Conservation (phyloP, 352 stramenopile genomes). For the Pythium brachiatum region DNA sequence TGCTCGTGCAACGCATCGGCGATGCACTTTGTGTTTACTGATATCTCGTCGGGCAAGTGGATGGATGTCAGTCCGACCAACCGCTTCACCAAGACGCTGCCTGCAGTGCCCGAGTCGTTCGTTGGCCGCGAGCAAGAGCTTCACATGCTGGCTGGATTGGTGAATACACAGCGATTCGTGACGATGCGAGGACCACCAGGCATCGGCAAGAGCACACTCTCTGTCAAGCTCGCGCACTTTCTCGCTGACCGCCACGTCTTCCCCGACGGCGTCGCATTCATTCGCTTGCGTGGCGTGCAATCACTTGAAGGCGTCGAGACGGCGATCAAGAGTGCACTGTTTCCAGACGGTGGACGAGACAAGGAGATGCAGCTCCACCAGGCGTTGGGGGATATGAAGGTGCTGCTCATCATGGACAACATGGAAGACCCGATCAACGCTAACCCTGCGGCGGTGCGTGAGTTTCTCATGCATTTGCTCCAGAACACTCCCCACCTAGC, state of each 20-base stretch:
- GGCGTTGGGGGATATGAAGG: slow-evolving; percentile 47
- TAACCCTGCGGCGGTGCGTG: slow-evolving; percentile 46
- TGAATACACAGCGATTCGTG: slow-evolving; percentile 61
- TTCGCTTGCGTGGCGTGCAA: slow-evolving; percentile 63
- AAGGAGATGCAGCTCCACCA: slow-evolving; percentile 65
- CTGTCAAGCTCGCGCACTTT: slow-evolving; percentile 71
- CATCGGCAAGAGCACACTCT: slow-evolving; percentile 78
- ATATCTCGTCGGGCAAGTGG: slow-evolving; percentile 74
- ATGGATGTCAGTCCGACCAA: slow-evolving; percentile 71
- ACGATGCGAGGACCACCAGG: slow-evolving; percentile 68
- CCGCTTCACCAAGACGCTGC: slow-evolving; percentile 67
- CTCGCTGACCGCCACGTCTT: slow-evolving; percentile 70
- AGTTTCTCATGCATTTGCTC: slow-evolving; percentile 65
- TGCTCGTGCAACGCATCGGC: slow-evolving; percentile 56
- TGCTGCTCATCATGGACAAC: slow-evolving; percentile 79
- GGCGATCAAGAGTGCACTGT: slow-evolving; percentile 63
- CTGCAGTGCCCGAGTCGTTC: slow-evolving; percentile 61
- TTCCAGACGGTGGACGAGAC: slow-evolving; percentile 56
- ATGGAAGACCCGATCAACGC: slow-evolving; percentile 81
- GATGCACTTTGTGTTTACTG: slow-evolving; percentile 63
- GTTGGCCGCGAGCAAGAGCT: slow-evolving; percentile 74
- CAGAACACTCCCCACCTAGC: slow-evolving; percentile 56
- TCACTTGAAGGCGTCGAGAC: slow-evolving; percentile 74
- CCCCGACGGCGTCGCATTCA: slow-evolving; percentile 70
- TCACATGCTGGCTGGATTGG: slow-evolving; percentile 58